phyloP scores from a whole-genome alignment of 2,329 filamentous ascomycete genomes.

The Cytospora paraplurivora region DNA sequence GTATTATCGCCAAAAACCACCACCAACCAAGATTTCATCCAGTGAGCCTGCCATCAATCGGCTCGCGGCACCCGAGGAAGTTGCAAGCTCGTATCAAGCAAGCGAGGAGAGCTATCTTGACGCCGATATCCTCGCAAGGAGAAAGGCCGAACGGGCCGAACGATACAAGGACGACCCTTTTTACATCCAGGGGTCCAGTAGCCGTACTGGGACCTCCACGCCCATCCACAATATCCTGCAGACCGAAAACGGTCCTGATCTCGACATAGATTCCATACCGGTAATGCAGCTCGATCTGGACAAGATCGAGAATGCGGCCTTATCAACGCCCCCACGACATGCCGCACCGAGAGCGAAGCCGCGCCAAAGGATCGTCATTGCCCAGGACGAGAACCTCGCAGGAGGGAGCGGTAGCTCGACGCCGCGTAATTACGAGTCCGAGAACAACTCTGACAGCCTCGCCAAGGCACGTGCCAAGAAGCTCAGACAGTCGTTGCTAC shows the following conservation, averaged over 20 bases:
- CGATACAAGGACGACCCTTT: conserved; percentile 93
- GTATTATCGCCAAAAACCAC: conserved; percentile 63
- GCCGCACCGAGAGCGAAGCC: conserved; percentile 43
- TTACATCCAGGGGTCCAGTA: conserved; percentile 64
- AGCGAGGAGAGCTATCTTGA: conserved; percentile 69
- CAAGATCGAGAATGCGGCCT: conserved; percentile 40
- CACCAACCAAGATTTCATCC: conserved; percentile 54
- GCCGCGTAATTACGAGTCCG: conserved; percentile 55
- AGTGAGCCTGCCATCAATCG: conserved; percentile 57
- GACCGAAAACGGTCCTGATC: conserved; percentile 71
- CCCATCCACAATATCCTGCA: conserved; percentile 77
- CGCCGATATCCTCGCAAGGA: conserved; percentile 70
- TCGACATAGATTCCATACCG: conserved; percentile 93
- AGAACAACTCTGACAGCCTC: conserved; percentile 51
- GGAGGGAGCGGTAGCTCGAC: conserved; percentile 50
- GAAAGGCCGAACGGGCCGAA: conserved; percentile 76
- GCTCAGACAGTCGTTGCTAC: conserved; percentile 67
- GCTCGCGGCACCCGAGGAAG: conserved; percentile 49
- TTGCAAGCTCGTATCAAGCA: conserved; percentile 58
- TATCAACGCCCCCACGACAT: conserved; percentile 33
- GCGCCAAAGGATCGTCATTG: conserved; percentile 66
- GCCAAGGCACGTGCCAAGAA: conserved; percentile 54
- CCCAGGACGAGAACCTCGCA: conserved; percentile 72
- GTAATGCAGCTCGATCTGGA: conserved; percentile 90
- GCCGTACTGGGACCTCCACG: conserved; percentile 60